phyloP scores from a whole-genome alignment of 2,329 filamentous ascomycete genomes.

The Colletotrichum aenigma region DNA sequence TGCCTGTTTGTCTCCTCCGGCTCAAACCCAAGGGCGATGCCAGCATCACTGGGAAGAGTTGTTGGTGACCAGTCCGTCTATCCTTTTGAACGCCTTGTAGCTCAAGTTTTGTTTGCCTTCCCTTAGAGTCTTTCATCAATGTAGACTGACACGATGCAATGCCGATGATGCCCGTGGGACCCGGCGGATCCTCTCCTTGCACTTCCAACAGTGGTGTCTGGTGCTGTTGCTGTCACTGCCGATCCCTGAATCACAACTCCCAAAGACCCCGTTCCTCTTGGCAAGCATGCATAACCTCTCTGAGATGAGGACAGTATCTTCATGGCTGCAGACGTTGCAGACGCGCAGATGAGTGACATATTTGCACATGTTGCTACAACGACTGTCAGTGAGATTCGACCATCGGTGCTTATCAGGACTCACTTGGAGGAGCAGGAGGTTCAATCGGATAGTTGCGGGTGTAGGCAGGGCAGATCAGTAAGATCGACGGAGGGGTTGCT shows the following conservation, averaged over 20 bases:
- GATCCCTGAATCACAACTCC: conserved; percentile 37
- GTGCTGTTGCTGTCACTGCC: conserved; percentile 31
- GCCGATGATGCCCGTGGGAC: neutral
- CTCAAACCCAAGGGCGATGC: neutral
- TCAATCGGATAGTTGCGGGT: neutral
- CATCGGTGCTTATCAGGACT: neutral
- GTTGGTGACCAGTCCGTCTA: neutral
- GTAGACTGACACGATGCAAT: conserved; percentile 4
- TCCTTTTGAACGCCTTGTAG: neutral
- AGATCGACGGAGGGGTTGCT: neutral
- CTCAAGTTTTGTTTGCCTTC: neutral
- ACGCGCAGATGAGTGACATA: conserved; percentile 38
- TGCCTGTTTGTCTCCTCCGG: neutral
- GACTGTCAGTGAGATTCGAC: neutral
- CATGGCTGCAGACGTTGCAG: conserved; percentile 35
- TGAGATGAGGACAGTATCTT: conserved; percentile 41
- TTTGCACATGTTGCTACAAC: conserved; percentile 36
- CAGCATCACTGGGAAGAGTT: neutral
- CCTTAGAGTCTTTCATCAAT: neutral
- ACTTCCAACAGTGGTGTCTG: conserved; percentile 38
- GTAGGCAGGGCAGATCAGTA: neutral
- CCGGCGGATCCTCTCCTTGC: conserved; percentile 30
- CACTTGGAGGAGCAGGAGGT: neutral
- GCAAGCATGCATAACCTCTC: conserved; percentile 35
- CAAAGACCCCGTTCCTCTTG: conserved; percentile 34